A percentile compares a stretch with the other conserved stretches of the same genome.
phyloP scores from a whole-genome alignment of 306 rosid genomes.

The Albizia julibrissin region DNA sequence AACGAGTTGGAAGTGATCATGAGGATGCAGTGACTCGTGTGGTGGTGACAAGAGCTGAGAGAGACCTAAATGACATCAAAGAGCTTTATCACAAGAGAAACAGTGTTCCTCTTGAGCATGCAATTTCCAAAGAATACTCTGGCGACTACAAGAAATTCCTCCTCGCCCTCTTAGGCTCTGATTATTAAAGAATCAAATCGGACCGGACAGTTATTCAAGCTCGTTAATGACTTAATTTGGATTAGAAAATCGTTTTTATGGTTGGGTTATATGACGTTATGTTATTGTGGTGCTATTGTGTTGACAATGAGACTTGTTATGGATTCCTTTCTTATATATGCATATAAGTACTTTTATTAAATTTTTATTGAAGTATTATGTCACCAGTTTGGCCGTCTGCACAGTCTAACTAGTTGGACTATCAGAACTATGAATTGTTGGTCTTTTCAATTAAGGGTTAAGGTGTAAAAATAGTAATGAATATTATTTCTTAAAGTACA shows the following conservation, averaged over 20 bases:
- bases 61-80: constrained; percentile 64
- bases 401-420: background rate
- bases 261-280: background rate
- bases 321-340: background rate
- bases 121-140: constrained; percentile 59
- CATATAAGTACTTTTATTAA: background rate
- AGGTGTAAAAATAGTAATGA: too few species aligned
- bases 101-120: constrained; percentile 66
- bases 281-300: background rate
- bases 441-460: too few species aligned
- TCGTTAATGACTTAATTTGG: background rate
- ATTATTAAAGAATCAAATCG: background rate
- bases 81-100: constrained; percentile 79
- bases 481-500: too few species aligned
- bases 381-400: too few species aligned
- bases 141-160: constrained; percentile 80
- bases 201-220: background rate
- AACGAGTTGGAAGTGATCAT: constrained; percentile 47
- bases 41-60: constrained; percentile 84
- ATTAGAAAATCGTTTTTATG: background rate
- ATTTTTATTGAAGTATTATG: too few species aligned
- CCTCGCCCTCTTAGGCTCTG: constrained; percentile 58
- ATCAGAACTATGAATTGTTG: background rate
- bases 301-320: background rate
- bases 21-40: constrained; percentile 82